Percentiles rank a stretch among this genome's conserved stretches.
These are phyloP conservation scores for Thamnidium elegans DNA, from an alignment of 192 early-diverging fungal genomes.

Conservation along the genomic window DNA sequence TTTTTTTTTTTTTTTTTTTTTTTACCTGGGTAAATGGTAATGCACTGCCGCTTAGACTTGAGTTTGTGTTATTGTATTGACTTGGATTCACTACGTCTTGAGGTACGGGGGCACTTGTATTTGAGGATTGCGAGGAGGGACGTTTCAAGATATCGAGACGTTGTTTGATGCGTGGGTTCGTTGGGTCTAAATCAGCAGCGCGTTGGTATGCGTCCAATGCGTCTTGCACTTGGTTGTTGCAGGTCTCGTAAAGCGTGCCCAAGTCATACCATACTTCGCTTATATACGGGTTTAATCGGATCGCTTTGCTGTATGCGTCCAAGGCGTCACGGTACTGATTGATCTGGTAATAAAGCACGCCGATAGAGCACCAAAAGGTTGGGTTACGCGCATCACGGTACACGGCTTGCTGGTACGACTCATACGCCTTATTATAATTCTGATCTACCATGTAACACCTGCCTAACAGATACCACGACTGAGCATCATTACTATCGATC, in stretches of 20 bases:
- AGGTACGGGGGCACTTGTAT: constrained; percentile 21
- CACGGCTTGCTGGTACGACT: constrained; percentile 97
- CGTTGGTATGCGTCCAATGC: constrained; percentile 96
- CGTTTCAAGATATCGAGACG: constrained; percentile 43
- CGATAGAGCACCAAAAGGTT: constrained; percentile 99
- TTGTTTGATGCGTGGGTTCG: constrained; percentile 85
- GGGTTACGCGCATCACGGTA: constrained; percentile 91
- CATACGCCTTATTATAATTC: constrained; percentile 95
- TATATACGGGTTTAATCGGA: constrained; percentile 90
- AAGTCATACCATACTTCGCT: constrained; percentile 98
- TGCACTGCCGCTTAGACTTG: background rate
- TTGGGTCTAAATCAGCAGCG: constrained; percentile 89
- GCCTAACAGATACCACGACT: constrained; percentile 94
- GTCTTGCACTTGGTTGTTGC: constrained; percentile 97
- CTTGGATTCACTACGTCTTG: constrained; percentile 36
- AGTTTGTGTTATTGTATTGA: constrained; percentile 22
- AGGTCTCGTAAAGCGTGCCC: constrained; percentile 95
- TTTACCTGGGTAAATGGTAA: too few species aligned
- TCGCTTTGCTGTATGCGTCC: constrained; percentile 95
- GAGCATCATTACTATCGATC: constrained; percentile 79
- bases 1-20: too few species aligned
- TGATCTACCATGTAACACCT: constrained; percentile 95
- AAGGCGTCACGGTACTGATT: constrained; percentile 93
- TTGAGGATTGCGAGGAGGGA: background rate
- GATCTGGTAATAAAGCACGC: constrained; percentile 97